Conservation (phyloP, 305 asterid genomes). For the Fraxinus velutina region DNA sequence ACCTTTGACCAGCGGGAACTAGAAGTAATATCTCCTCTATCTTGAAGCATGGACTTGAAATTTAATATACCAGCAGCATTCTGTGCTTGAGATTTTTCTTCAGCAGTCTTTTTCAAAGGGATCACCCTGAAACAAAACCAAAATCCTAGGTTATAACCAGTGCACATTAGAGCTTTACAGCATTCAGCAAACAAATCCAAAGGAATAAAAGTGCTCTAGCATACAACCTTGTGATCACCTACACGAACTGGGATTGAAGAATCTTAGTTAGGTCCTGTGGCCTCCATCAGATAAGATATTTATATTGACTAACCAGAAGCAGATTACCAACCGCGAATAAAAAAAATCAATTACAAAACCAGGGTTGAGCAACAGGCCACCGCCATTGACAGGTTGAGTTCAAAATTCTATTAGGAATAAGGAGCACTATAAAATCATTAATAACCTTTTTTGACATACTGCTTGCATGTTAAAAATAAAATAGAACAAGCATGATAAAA, state of each 20-base stretch:
- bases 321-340: neutral
- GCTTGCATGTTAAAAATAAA: neutral
- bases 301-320: neutral
- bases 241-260: neutral
- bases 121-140: constrained; percentile 52
- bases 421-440: constrained; percentile 6
- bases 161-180: constrained; percentile 10
- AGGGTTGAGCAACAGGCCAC: constrained; percentile 4
- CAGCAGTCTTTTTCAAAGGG: constrained; percentile 67
- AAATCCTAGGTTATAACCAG: constrained; percentile 23
- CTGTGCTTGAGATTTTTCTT: constrained; percentile 73
- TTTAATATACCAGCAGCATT: constrained; percentile 62
- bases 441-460: neutral
- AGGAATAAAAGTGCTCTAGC: constrained; percentile 5
- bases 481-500: constrained; percentile 5
- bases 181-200: constrained; percentile 17
- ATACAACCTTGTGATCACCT: neutral
- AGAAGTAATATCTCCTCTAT: constrained; percentile 57
- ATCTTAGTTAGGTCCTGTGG: neutral
- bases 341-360: neutral
- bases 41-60: constrained; percentile 85
- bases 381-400: neutral
- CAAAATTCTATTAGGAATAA: neutral
- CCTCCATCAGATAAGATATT: neutral
- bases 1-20: constrained; percentile 96